phyloP scores from a whole-genome alignment of 2,329 filamentous ascomycete species.

The Cladorrhinum sp. region DNA sequence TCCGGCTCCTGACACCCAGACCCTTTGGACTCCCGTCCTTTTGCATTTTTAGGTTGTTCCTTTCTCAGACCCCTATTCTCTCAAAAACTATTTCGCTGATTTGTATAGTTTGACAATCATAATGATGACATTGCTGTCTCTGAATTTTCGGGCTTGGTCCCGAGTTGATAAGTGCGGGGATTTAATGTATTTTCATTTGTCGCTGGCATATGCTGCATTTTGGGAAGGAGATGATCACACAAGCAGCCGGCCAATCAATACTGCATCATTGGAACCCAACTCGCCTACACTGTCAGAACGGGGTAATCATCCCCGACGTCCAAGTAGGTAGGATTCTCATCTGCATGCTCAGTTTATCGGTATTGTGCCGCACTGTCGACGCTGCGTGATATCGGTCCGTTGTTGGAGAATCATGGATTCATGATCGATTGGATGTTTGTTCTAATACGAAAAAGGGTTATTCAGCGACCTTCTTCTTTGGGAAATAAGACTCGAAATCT shows the following conservation, averaged over 20 bases:
- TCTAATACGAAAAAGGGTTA: neutral
- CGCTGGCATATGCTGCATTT: neutral
- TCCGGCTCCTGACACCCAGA: neutral
- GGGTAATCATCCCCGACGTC: neutral
- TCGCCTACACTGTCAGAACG: neutral
- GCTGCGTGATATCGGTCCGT: neutral
- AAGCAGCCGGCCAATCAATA: neutral
- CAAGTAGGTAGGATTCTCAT: neutral
- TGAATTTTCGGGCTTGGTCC: neutral
- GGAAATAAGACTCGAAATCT: neutral
- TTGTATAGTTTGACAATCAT: no score
- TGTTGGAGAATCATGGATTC: neutral
- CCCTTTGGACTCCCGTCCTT: neutral
- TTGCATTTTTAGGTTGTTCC: neutral
- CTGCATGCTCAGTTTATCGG: no score
- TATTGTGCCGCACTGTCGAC: neutral
- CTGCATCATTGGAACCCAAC: neutral
- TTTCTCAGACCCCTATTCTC: neutral
- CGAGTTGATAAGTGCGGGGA: neutral
- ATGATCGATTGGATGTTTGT: neutral
- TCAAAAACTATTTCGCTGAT: no score
- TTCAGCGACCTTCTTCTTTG: conserved; percentile 7
- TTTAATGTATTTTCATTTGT: neutral
- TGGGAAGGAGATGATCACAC: neutral
- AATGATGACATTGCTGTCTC: no score